These are phyloP conservation scores for Sporothrix protearum DNA, from an alignment of 2,329 filamentous ascomycete genomes.

Conservation along the genomic window DNA sequence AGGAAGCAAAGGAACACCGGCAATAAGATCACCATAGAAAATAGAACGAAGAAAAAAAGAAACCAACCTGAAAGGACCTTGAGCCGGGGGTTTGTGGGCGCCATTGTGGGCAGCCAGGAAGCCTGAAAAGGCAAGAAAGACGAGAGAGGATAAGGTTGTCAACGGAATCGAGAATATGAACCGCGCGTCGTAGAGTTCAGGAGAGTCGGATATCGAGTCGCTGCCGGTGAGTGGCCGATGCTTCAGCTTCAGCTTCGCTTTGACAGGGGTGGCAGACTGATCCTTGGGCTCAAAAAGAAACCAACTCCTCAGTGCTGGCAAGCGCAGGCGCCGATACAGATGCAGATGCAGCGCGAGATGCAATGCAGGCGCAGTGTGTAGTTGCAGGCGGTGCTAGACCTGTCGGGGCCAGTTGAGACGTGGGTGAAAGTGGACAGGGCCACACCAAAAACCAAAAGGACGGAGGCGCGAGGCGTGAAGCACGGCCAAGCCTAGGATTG, in stretches of 20 bases:
- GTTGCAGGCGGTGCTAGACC: neutral
- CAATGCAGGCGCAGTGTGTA: neutral
- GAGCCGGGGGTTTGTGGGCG: constrained; percentile 57
- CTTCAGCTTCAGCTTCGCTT: constrained; percentile 8
- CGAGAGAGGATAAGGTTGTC: neutral
- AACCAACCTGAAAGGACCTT: constrained; percentile 60
- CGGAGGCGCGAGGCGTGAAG: constrained; percentile 16
- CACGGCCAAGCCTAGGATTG: constrained; percentile 14
- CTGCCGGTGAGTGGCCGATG: constrained; percentile 2
- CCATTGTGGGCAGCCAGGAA: constrained; percentile 44
- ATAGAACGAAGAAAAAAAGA: neutral
- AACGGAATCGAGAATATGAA: neutral
- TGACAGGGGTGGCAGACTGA: neutral
- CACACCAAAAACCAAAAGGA: constrained; percentile 5
- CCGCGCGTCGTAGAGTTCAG: neutral
- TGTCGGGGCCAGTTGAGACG: constrained; percentile 16
- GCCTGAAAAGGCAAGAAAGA: constrained; percentile 3
- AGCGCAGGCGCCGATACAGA: neutral
- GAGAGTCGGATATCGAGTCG: neutral
- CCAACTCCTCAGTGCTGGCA: neutral
- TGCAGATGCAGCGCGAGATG: neutral
- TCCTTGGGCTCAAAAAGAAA: neutral
- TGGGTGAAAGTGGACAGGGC: constrained; percentile 11
- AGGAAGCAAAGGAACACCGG: neutral
- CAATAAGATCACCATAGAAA: neutral